phyloP scores from a whole-genome alignment of 179 eudicot genomes.

The Silene noctiflora region DNA sequence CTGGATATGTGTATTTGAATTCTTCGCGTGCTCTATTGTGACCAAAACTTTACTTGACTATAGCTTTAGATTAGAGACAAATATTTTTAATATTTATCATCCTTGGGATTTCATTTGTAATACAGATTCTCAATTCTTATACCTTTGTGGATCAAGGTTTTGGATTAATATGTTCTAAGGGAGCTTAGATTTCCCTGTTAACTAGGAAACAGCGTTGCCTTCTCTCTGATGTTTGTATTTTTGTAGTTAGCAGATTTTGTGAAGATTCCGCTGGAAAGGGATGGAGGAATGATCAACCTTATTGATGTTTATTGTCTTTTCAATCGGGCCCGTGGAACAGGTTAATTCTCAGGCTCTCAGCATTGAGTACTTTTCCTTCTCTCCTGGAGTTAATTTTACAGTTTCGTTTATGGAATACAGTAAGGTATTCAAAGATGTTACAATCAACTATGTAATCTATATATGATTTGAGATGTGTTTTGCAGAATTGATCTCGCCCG shows the following conservation, averaged over 20 bases:
- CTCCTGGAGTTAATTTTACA: neutral
- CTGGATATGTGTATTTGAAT: too few relatives aligned
- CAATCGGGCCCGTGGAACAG: constrained; percentile 98
- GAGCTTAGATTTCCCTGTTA: neutral
- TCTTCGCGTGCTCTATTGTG: too few relatives aligned
- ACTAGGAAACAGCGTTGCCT: constrained; percentile 7
- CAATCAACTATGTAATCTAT: neutral
- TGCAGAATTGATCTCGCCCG: constrained; percentile 89
- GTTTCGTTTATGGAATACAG: neutral
- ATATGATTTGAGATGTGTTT: constrained; percentile 12
- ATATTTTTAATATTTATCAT: too few relatives aligned
- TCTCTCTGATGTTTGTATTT: constrained; percentile 31
- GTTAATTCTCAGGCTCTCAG: constrained; percentile 32
- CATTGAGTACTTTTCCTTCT: constrained; percentile 1
- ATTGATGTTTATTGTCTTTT: constrained; percentile 84
- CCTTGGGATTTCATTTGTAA: neutral
- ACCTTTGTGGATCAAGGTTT: neutral
- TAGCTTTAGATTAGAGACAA: too few relatives aligned
- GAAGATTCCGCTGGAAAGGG: constrained; percentile 82
- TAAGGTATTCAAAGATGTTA: neutral
- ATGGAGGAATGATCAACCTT: constrained; percentile 92
- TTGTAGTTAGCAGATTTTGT: constrained; percentile 97
- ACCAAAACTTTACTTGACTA: too few relatives aligned
- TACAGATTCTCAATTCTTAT: neutral
- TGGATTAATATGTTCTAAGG: constrained; percentile 5